Percentiles rank a stretch among this genome's conserved stretches.
These are phyloP conservation scores for Triticum urartu DNA, from an alignment of 176 grass and related monocot species.

Conservation along the genomic window DNA sequence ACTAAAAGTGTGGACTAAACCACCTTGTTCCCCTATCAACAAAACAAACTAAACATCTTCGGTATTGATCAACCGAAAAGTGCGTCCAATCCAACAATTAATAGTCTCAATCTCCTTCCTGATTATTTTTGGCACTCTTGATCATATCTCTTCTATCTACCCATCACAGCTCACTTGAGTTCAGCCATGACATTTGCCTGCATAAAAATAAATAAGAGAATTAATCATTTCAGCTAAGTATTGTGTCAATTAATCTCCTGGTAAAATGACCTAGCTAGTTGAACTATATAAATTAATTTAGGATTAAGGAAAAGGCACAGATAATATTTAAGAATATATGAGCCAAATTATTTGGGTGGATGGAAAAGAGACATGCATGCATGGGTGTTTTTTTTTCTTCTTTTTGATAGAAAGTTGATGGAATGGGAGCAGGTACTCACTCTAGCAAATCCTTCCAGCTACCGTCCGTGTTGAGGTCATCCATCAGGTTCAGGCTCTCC, in stretches of 20 bases:
- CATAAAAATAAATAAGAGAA: constrained; percentile 5
- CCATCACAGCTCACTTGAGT: constrained; percentile 26
- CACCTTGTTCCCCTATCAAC: constrained; percentile 32
- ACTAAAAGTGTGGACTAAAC: constrained; percentile 27
- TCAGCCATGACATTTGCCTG: constrained; percentile 71
- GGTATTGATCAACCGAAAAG: background rate
- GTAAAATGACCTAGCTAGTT: background rate
- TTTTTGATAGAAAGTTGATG: constrained; percentile 3
- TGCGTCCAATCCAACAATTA: constrained; percentile 32
- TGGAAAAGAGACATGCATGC: background rate
- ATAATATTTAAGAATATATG: background rate
- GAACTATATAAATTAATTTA: background rate
- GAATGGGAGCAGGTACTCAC: constrained; percentile 44
- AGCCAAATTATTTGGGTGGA: background rate
- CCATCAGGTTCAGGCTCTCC: constrained; percentile 55
- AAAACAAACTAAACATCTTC: constrained; percentile 50
- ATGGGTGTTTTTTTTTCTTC: background rate
- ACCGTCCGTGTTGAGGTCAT: constrained; percentile 47
- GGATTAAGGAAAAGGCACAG: background rate
- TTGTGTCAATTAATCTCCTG: background rate
- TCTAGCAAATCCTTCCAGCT: constrained; percentile 76
- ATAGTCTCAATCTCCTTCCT: background rate
- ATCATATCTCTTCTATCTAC: constrained; percentile 12
- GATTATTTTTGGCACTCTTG: background rate
- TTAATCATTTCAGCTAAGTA: background rate